Evolutionary conservation across 1,284 basidiomycete species (phyloP).

Genomic region (Ustilago xerochloae): DNA sequence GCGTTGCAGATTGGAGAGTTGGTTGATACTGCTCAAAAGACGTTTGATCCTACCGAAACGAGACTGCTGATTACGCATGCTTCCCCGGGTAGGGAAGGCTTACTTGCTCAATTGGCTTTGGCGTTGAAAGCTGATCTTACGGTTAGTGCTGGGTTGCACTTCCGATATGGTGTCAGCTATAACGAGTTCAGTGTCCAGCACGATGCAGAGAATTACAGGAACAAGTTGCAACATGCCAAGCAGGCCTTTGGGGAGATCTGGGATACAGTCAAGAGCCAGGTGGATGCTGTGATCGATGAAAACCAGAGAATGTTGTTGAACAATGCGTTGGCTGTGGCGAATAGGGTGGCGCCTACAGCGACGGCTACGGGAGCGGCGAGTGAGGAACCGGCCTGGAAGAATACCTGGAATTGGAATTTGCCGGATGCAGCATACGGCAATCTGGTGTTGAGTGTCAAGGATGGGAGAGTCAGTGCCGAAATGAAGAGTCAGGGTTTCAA

Average conservation of each 20-base stretch:
- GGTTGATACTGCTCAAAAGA: constrained; percentile 92
- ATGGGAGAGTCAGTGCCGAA: constrained; percentile 90
- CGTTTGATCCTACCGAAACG: constrained; percentile 89
- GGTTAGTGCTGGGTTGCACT: constrained; percentile 93
- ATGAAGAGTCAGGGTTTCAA: constrained; percentile 95
- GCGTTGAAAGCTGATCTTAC: constrained; percentile 94
- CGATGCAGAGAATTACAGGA: constrained; percentile 87
- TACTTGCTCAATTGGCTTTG: constrained; percentile 88
- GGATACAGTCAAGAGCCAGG: constrained; percentile 91
- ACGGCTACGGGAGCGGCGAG: constrained; percentile 72
- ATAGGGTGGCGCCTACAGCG: constrained; percentile 77
- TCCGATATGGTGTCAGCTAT: constrained; percentile 94
- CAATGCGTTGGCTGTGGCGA: constrained; percentile 87
- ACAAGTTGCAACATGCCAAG: constrained; percentile 82
- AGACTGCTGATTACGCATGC: constrained; percentile 92
- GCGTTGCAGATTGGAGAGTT: constrained; percentile 97
- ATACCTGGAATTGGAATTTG: constrained; percentile 96
- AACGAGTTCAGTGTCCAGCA: constrained; percentile 95
- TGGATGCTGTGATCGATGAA: constrained; percentile 90
- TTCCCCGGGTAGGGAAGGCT: constrained; percentile 89
- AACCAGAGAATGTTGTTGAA: constrained; percentile 87
- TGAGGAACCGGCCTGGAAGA: constrained; percentile 77
- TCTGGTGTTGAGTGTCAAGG: constrained; percentile 86
- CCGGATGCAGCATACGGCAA: constrained; percentile 91
- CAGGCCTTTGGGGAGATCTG: constrained; percentile 89